Base-by-base conservation (phyloP, 805 yeast species). In the Saturnispora besseyi region DNA sequence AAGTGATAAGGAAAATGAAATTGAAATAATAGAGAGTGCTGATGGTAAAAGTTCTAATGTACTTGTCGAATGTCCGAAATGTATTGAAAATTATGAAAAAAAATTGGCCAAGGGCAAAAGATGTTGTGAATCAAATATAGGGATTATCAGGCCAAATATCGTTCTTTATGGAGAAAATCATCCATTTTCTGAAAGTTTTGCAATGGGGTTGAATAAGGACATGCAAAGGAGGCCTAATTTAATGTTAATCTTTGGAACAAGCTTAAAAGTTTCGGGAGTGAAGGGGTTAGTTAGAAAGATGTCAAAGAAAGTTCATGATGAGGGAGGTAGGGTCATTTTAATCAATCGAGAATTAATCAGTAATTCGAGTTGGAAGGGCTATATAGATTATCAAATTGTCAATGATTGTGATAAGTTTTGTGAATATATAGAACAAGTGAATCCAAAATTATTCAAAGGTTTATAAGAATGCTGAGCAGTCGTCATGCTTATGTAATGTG, bases 111-210 rank as follows among this genome's bases (percentile, higher is more conserved):
- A 72, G 15, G 98, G 98, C 3, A 89, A 89, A 64, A 67, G 99
- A 50, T 62, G 77, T 8, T 79, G 85, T 1, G 84, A 87, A 1
- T 83, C 87, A 0, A 70, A 71, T 41, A 77, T 83, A 5, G 99
- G 99, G 0, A 66, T 79, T 26, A 68, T 93, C 41, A 74, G 96
- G 50, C 99, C 99, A 5, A 84, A 84, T 59, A 89, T 91, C 51
- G 96, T 91, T 1, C 72, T 91, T 22, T 91, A 91, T 63, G 97
- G 97, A 2, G 98, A 91, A 62, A 82, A 89, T 59, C 98, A 91
- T 65, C 96, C 96, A 1, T 79, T 80, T 54, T 81, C 89, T 5
- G 96, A 87, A 53, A 67, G 73, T n/a, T 79, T 91, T 40, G 84
- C 95, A 2, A 74, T 73, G 44, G 88, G 89, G 7, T 66, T 87